Percentiles rank a stretch among this genome's conserved stretches.
These are phyloP conservation scores for Saccharum officinarum DNA, from an alignment of 176 grass and related monocot species.

Conservation along the genomic window DNA sequence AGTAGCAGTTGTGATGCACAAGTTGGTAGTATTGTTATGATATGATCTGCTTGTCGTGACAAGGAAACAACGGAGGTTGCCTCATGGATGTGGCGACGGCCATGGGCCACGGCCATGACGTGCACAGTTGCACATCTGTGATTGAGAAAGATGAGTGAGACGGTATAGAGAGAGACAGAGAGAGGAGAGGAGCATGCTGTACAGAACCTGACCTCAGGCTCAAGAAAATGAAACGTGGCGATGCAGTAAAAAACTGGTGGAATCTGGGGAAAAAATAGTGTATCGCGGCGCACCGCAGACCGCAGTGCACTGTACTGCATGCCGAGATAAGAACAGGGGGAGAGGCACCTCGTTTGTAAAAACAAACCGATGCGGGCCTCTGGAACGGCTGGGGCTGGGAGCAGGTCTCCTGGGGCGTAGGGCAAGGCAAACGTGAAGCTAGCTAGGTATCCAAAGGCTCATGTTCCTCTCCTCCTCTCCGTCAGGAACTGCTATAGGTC, in stretches of 20 bases:
- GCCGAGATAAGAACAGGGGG: neutral
- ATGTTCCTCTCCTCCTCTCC: neutral
- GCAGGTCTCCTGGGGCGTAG: slow-evolving; percentile 28
- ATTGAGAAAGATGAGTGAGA: too few relatives aligned
- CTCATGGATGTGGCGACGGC: slow-evolving; percentile 17
- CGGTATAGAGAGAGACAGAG: too few relatives aligned
- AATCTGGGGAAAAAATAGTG: neutral
- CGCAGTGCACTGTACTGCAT: neutral
- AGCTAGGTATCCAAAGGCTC: slow-evolving; percentile 20
- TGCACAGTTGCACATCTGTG: neutral
- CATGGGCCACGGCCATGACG: neutral
- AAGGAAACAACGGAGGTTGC: slow-evolving; percentile 20
- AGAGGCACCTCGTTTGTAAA: neutral
- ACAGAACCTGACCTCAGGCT: neutral
- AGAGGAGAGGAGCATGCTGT: too few relatives aligned
- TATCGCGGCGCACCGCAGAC: neutral
- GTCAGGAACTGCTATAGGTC: slow-evolving; percentile 21
- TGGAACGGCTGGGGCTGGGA: neutral
- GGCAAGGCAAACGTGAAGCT: neutral
- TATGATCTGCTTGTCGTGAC: neutral
- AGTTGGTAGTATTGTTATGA: slow-evolving; percentile 7
- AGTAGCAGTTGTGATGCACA: neutral
- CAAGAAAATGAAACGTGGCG: neutral
- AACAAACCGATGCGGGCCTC: neutral
- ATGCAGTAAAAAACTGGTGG: neutral